Percentiles rank a stretch among this genome's conserved stretches.
Evolutionary conservation across 192 early-diverging fungal genomes (phyloP).

Genomic region (Backusella australiensis): DNA sequence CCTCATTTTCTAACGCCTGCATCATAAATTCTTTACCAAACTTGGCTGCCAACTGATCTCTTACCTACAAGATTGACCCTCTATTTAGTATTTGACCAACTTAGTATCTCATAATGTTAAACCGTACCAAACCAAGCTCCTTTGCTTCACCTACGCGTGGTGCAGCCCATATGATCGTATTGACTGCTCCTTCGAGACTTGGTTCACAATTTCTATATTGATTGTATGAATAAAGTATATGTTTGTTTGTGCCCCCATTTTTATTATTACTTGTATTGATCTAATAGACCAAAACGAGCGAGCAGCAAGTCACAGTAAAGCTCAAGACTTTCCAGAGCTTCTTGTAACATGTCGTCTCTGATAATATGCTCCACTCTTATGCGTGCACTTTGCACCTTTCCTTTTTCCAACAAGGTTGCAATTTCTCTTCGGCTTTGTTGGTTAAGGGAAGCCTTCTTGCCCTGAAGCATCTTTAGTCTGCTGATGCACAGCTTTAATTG

Average conservation of each 20-base stretch:
- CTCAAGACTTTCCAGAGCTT: conserved; percentile 93
- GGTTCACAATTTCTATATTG: conserved; percentile 66
- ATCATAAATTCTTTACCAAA: conserved; percentile 82
- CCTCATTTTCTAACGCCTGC: conserved; percentile 71
- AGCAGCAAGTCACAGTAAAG: conserved; percentile 86
- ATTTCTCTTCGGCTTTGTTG: conserved; percentile 80
- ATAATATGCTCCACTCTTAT: conserved; percentile 93
- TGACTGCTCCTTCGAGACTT: conserved; percentile 82
- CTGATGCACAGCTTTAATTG: conserved; percentile 87
- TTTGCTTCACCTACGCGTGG: conserved; percentile 76
- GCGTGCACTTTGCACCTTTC: conserved; percentile 84
- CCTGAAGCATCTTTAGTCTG: conserved; percentile 84
- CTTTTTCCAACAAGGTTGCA: conserved; percentile 71
- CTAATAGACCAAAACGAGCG: conserved; percentile 85
- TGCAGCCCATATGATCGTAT: conserved; percentile 91
- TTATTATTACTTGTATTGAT: conserved; percentile 64
- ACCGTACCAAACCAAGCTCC: conserved; percentile 62
- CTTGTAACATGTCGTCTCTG: conserved; percentile 88
- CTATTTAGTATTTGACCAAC: background rate
- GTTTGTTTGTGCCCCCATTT: background rate
- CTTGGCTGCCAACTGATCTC: conserved; percentile 79
- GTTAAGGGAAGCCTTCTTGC: conserved; percentile 78
- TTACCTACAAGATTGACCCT: conserved; percentile 37
- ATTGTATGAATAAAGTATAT: background rate
- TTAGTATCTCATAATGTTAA: background rate